Evolutionary conservation across 768 basidiomycete species (phyloP).

Genomic region (Tricholoma terreum): DNA sequence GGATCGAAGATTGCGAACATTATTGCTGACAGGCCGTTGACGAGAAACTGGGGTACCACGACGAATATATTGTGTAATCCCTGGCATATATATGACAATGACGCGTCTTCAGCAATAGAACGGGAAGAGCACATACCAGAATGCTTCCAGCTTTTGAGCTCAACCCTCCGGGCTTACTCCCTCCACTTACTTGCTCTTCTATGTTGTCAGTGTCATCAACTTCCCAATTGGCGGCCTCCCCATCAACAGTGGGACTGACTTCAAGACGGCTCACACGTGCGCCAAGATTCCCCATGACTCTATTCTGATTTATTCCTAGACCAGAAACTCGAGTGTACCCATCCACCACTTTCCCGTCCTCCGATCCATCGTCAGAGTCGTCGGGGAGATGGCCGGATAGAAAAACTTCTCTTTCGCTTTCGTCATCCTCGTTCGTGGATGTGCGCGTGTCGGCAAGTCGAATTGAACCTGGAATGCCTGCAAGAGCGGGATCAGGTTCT

Average conservation of each 20-base stretch:
- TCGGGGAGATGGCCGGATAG: slow-evolving; percentile 1
- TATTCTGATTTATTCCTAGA: slow-evolving; percentile 8
- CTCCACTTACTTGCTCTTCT: slow-evolving; percentile 5
- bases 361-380: slow-evolving; percentile 11
- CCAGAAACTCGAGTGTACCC: slow-evolving; percentile 43
- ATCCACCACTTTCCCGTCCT: slow-evolving; percentile 22
- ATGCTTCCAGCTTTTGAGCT: slow-evolving; percentile 89
- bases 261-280: slow-evolving; percentile 41
- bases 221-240: not conserved
- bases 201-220: not conserved
- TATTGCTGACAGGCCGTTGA: slow-evolving; percentile 80
- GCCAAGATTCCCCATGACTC: slow-evolving; percentile 39
- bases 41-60: slow-evolving; percentile 92
- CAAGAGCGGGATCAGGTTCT: slow-evolving; percentile 38
- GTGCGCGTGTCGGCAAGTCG: slow-evolving; percentile 45
- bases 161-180: slow-evolving; percentile 35
- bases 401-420: not conserved
- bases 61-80: slow-evolving; percentile 96
- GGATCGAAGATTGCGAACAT: slow-evolving; percentile 87
- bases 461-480: slow-evolving; percentile 37
- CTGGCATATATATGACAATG: slow-evolving; percentile 33
- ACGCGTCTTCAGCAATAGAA: slow-evolving; percentile 1
- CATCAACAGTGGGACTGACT: not conserved
- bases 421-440: slow-evolving; percentile 20
- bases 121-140: slow-evolving; percentile 45